Conservation (phyloP, 2,329 filamentous ascomycete genomes). For the Ilyonectria sp. region DNA sequence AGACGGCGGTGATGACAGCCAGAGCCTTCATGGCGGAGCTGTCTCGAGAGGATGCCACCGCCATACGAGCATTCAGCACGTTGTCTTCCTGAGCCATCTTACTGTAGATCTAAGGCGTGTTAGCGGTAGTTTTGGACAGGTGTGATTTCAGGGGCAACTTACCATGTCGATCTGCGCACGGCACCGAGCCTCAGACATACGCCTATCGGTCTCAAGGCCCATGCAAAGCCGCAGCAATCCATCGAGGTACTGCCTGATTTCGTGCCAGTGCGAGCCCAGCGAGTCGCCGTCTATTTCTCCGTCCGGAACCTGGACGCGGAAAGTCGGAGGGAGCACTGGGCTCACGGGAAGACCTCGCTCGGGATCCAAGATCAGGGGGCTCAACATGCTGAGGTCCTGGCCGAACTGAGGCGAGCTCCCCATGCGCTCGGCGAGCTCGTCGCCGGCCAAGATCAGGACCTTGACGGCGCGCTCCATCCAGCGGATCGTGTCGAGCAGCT, state of each 20-base stretch:
- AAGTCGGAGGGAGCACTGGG: constrained; percentile 41
- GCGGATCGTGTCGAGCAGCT: constrained; percentile 61
- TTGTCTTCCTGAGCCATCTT: constrained; percentile 67
- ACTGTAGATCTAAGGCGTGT: constrained; percentile 58
- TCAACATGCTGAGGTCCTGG: constrained; percentile 47
- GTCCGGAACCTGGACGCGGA: constrained; percentile 34
- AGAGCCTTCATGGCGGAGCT: constrained; percentile 65
- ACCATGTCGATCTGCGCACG: constrained; percentile 64
- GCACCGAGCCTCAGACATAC: constrained; percentile 63
- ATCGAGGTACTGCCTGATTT: constrained; percentile 63
- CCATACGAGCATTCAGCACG: constrained; percentile 60
- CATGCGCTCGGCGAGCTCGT: constrained; percentile 57
- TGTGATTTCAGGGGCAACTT: constrained; percentile 32
- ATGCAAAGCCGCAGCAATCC: constrained; percentile 60
- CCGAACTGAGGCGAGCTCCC: constrained; percentile 40
- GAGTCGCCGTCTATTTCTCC: constrained; percentile 45
- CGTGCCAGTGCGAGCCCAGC: constrained; percentile 60
- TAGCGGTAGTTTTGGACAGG: constrained; percentile 25
- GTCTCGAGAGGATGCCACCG: constrained; percentile 58
- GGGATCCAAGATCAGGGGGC: constrained; percentile 40
- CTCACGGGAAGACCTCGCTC: constrained; percentile 47
- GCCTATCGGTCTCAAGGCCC: constrained; percentile 61
- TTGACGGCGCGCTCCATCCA: constrained; percentile 65
- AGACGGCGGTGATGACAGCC: constrained; percentile 64
- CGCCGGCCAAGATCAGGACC: constrained; percentile 60